A percentile compares a stretch with the other conserved stretches of the same genome.
These are phyloP conservation scores for Silene latifolia DNA, from an alignment of 148 eudicot species.

Conservation along the genomic window DNA sequence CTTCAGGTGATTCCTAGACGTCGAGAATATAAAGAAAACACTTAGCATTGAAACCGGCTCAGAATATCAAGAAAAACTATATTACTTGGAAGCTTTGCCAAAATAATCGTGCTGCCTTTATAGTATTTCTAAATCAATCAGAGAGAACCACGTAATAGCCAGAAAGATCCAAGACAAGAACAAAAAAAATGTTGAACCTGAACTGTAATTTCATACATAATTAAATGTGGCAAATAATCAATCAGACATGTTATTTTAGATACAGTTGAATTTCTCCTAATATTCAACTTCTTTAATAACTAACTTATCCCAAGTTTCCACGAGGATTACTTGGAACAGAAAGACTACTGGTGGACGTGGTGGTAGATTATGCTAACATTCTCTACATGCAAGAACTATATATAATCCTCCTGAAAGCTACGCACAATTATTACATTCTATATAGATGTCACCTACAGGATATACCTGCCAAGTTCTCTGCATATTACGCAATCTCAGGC, in stretches of 20 bases:
- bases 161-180: neutral
- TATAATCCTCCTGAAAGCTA: neutral
- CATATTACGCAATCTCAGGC: constrained; percentile 88
- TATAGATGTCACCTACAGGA: constrained; percentile 16
- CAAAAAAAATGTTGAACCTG: neutral
- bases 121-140: neutral
- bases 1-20: constrained; percentile 93
- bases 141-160: neutral
- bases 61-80: neutral
- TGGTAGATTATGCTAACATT: neutral
- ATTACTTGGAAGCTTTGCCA: neutral
- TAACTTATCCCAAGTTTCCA: neutral
- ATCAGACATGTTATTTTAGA: neutral
- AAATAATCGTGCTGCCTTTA: neutral
- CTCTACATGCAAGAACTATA: neutral
- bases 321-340: neutral
- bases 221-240: neutral
- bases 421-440: neutral
- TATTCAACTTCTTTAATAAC: neutral
- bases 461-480: constrained; percentile 96
- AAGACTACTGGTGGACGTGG: neutral
- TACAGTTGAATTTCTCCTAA: neutral
- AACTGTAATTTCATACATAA: neutral
- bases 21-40: constrained; percentile 6
- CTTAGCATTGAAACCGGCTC: neutral